Evolutionary conservation across 148 eudicot genomes (phyloP), one percentile per base, ranked within the genome.

Genomic region (Cornus suecica): DNA sequence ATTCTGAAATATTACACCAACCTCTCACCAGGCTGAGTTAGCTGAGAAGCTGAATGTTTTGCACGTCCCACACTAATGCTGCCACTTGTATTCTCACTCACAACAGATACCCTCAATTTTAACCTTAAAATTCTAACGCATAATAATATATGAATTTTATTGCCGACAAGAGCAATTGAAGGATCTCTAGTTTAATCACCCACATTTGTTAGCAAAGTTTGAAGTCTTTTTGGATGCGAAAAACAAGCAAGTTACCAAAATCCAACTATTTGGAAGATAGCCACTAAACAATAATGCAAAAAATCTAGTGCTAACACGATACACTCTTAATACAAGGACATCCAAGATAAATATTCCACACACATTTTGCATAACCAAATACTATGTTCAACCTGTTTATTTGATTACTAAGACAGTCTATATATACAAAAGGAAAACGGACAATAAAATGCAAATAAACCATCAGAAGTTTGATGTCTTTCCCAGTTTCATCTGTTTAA

Each of bases 11-110:
- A 70, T 67, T 20, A 72, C 54, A 82, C 90, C 68, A 70, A 95
- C 99, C 99, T 93, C 71, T 91, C 98, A 70, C 88, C 97, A 81
- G 82, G 56, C 42, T 72, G 80, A 14, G 76, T 82, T 81, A 93
- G 85, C 75, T 84, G 91, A 58, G 89, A 76, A 69, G 84, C 74
- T 61, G 85, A 81, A 70, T 98, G 89, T 71, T 90, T 93, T 77
- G 98, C 99, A 72, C 88, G 89, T 69, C 99, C 99, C 71, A 94
- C 99, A 70, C 89, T 95, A 66, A 93, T 95, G 67, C 91, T 95
- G 69, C 91, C 93, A 68, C 84, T 83, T 68, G 93, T 93, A 81
- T 90, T 87, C 82, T 91, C 91, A 79, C 78, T 83, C 65, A 92
- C 90, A 70, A 74, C 92, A 81, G 97, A 48, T 48, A 48, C 54